Evolutionary conservation across 1,284 basidiomycete species (phyloP).

Genomic region (Cryptococcus wingfieldii): DNA sequence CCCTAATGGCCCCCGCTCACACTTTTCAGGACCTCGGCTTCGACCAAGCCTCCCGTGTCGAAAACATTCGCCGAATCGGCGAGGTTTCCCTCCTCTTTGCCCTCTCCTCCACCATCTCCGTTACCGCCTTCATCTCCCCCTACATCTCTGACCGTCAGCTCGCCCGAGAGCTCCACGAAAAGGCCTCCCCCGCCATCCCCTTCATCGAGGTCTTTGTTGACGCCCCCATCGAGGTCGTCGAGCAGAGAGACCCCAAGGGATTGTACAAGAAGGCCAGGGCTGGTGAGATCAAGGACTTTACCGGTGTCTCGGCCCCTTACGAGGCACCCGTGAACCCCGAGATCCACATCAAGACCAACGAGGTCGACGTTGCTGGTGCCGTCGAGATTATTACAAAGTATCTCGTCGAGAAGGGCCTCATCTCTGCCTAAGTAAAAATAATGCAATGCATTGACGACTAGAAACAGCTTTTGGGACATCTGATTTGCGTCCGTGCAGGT

Average conservation of each 20-base stretch:
- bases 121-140: slow-evolving; percentile 99
- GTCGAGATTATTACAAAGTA: slow-evolving; percentile 80
- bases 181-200: slow-evolving; percentile 54
- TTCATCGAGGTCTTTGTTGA: slow-evolving; percentile 97
- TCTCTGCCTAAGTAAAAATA: slow-evolving; percentile 20
- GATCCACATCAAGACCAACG: slow-evolving; percentile 86
- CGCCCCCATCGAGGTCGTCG: slow-evolving; percentile 82
- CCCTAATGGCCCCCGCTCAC: not conserved
- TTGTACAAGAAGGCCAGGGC: slow-evolving; percentile 95
- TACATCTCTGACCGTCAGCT: slow-evolving; percentile 80
- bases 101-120: slow-evolving; percentile 74
- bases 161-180: slow-evolving; percentile 77
- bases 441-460: not conserved
- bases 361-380: slow-evolving; percentile 71
- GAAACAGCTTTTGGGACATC: too few relatives aligned
- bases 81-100: slow-evolving; percentile 96
- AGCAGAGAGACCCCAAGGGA: slow-evolving; percentile 93
- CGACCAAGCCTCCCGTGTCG: slow-evolving; percentile 86
- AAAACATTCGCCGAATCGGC: slow-evolving; percentile 96
- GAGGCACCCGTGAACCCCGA: slow-evolving; percentile 83
- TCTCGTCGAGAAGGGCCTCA: slow-evolving; percentile 58
- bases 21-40: slow-evolving; percentile 75
- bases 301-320: slow-evolving; percentile 95
- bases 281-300: slow-evolving; percentile 98
- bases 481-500: too few relatives aligned